Evolutionary conservation across 2,329 filamentous ascomycete species (phyloP).

Genomic region (Reticulascus tulasneorum): DNA sequence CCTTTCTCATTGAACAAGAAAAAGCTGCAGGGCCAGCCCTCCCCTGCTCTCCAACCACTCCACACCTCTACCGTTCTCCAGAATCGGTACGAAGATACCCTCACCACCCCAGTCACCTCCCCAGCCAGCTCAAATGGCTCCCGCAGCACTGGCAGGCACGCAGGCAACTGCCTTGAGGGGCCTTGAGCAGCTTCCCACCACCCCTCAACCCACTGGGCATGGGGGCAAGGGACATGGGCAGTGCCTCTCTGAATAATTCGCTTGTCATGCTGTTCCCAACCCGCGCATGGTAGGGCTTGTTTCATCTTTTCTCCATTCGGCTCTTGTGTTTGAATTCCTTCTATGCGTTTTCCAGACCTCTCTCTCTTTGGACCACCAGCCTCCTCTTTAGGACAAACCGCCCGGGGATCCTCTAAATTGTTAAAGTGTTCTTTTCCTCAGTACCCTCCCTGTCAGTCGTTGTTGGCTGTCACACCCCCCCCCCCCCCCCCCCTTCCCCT

Average conservation of each 20-base stretch:
- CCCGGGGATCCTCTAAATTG: constrained; percentile 23
- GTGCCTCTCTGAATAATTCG: constrained; percentile 24
- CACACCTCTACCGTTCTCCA: too few species aligned
- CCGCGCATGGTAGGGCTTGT: constrained; percentile 40
- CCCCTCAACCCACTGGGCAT: constrained; percentile 13
- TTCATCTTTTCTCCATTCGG: constrained; percentile 38
- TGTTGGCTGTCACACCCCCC: constrained; percentile 27
- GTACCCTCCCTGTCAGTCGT: constrained; percentile 29
- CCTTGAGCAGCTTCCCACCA: constrained; percentile 15
- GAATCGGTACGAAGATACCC: too few species aligned
- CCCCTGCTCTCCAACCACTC: too few species aligned
- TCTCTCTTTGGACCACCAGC: constrained; percentile 18
- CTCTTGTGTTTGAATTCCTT: constrained; percentile 34
- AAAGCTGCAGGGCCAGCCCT: too few species aligned
- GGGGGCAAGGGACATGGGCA: constrained; percentile 7
- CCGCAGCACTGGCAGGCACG: too few species aligned
- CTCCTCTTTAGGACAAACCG: constrained; percentile 26
- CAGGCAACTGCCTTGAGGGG: constrained; percentile 15
- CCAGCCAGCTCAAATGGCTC: not conserved
- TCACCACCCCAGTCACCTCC: too few species aligned
- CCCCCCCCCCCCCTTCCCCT: constrained; percentile 20
- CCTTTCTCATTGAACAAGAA: too few species aligned
- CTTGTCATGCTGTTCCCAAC: constrained; percentile 33
- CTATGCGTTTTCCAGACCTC: constrained; percentile 34
- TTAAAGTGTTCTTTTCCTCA: constrained; percentile 25